Conservation (phyloP, 2,329 filamentous ascomycete species). For the Colletotrichum sp. region DNA sequence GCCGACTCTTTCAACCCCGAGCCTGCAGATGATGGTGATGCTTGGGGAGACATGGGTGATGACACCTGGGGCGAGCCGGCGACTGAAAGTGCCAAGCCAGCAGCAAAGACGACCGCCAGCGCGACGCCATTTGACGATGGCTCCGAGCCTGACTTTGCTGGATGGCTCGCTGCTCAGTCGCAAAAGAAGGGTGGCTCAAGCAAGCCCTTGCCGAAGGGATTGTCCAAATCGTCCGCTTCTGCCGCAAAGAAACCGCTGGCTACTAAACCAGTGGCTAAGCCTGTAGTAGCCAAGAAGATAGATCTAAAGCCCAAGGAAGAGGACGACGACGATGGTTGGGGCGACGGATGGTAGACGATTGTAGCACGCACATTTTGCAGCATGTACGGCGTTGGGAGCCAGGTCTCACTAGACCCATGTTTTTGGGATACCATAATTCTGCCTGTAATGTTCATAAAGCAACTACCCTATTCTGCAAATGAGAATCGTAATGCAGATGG, state of each 20-base stretch:
- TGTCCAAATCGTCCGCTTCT: slow-evolving; percentile 63
- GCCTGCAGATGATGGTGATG: slow-evolving; percentile 67
- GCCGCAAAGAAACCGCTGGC: slow-evolving; percentile 45
- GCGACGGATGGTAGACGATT: slow-evolving; percentile 62
- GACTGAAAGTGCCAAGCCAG: slow-evolving; percentile 20
- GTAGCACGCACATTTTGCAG: neutral
- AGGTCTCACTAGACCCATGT: neutral
- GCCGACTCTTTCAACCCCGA: slow-evolving; percentile 60
- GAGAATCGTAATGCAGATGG: slow-evolving; percentile 8
- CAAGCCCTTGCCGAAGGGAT: slow-evolving; percentile 82
- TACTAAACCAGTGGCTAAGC: slow-evolving; percentile 42
- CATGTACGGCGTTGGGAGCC: slow-evolving; percentile 16
- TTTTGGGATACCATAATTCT: slow-evolving; percentile 12
- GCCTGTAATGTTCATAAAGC: slow-evolving; percentile 5
- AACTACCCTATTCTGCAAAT: slow-evolving; percentile 1
- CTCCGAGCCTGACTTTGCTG: slow-evolving; percentile 92
- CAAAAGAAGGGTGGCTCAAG: slow-evolving; percentile 66
- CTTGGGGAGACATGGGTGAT: slow-evolving; percentile 75
- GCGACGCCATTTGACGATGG: slow-evolving; percentile 76
- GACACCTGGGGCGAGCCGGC: slow-evolving; percentile 48
- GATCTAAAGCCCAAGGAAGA: slow-evolving; percentile 70
- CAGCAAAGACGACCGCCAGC: slow-evolving; percentile 33
- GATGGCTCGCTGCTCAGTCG: slow-evolving; percentile 89
- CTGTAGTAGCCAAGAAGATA: slow-evolving; percentile 66
- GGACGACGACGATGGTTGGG: slow-evolving; percentile 68